Conservation (phyloP, 805 yeast species). For the Wickerhamiella nectarea region DNA sequence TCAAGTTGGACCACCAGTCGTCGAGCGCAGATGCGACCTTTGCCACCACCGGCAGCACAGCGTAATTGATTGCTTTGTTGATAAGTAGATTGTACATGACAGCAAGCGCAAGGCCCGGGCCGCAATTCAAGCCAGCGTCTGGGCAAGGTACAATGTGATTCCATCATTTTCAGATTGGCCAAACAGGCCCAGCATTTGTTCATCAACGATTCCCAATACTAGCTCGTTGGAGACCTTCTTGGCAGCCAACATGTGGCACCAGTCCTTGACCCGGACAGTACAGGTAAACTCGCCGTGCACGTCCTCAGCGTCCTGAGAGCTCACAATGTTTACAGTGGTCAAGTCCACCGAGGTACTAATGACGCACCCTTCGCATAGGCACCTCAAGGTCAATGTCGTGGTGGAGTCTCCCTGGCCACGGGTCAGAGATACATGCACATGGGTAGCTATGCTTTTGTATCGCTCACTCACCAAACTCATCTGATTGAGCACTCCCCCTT, state of each 20-base stretch:
- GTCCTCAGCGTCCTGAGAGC: neutral
- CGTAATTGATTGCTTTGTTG: slow-evolving; percentile 9
- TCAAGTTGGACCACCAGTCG: slow-evolving; percentile 3
- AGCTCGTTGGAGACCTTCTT: neutral
- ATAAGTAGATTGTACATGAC: neutral
- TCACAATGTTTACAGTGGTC: neutral
- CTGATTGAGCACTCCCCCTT: slow-evolving; percentile 14
- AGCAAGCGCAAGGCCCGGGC: neutral
- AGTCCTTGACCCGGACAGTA: slow-evolving; percentile 2
- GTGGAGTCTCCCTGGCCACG: neutral
- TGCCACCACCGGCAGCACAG: slow-evolving; percentile 8
- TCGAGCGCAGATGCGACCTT: neutral
- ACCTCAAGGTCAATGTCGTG: slow-evolving; percentile 2
- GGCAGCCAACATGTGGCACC: slow-evolving; percentile 2
- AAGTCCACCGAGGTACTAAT: slow-evolving; percentile 1
- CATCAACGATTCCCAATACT: slow-evolving; percentile 2
- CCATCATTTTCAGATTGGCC: neutral
- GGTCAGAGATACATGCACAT: neutral
- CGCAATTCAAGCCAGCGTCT: neutral
- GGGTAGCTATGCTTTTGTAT: neutral
- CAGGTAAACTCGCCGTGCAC: neutral
- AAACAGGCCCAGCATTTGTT: slow-evolving; percentile 4
- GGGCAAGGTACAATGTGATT: neutral
- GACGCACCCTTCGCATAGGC: slow-evolving; percentile 1
- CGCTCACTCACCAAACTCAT: slow-evolving; percentile 16